These are phyloP conservation scores for Schizophyllum commune DNA, from an alignment of 1,284 basidiomycete genomes.

Conservation along the genomic window DNA sequence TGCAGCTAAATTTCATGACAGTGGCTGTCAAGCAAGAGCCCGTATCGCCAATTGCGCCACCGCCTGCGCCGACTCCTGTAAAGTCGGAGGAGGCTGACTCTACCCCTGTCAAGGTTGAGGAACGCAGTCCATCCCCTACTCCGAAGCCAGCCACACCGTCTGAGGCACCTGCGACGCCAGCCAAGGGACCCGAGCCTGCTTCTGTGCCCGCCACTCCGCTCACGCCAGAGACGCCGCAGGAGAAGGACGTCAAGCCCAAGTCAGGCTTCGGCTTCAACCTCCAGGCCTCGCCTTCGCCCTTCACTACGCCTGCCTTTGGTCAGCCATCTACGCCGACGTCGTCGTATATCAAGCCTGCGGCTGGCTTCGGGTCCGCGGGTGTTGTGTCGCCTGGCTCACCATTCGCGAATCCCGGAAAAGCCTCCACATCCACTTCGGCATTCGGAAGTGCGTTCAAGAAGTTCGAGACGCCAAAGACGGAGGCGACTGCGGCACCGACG, in stretches of 20 bases:
- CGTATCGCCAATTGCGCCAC: not conserved
- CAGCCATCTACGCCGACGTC: not conserved
- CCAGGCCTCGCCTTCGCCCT: not conserved
- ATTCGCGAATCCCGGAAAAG: slow-evolving; percentile 32
- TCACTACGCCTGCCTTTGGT: not conserved
- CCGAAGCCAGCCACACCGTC: not conserved
- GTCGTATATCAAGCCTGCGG: slow-evolving; percentile 14
- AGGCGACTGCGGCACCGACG: slow-evolving; percentile 18
- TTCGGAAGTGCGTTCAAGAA: slow-evolving; percentile 1
- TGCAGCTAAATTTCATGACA: too few relatives aligned
- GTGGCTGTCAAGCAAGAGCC: not conserved
- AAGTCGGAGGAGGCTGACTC: not conserved
- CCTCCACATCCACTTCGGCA: not conserved
- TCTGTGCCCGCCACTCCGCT: not conserved
- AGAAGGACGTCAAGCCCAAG: not conserved
- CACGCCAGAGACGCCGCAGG: not conserved
- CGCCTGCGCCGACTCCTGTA: not conserved
- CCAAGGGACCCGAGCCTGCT: not conserved
- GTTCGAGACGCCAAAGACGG: slow-evolving; percentile 17
- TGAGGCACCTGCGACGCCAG: not conserved
- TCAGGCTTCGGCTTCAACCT: not conserved
- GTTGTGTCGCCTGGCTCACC: slow-evolving; percentile 35
- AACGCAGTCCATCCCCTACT: not conserved
- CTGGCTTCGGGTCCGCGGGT: slow-evolving; percentile 25
- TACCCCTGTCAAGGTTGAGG: not conserved